A percentile compares a stretch with the other conserved stretches of the same genome.
phyloP scores from a whole-genome alignment of 1,139 yeast genomes.

The Trichomonascaceae sp. region DNA sequence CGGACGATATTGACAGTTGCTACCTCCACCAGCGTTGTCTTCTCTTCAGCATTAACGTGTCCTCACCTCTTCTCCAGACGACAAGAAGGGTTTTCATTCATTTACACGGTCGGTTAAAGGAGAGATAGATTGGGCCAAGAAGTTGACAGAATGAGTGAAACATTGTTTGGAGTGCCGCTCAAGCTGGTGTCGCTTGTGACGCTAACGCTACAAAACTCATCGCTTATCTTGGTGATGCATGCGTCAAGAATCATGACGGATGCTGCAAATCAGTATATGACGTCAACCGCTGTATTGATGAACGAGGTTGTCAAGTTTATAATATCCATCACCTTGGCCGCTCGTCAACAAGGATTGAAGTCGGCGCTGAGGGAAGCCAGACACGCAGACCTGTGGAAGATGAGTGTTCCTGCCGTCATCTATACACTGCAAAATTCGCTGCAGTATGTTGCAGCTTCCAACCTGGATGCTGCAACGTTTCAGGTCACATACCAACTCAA shows the following conservation, averaged over 20 bases:
- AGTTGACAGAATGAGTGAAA: constrained; percentile 1
- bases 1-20: too few species aligned
- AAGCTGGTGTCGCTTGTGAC: constrained; percentile 23
- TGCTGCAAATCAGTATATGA: constrained; percentile 21
- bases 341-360: constrained; percentile 15
- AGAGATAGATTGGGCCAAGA: too few species aligned
- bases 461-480: constrained; percentile 31
- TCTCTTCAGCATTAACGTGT: too few species aligned
- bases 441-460: constrained; percentile 31
- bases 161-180: constrained; percentile 19
- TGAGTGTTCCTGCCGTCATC: constrained; percentile 30
- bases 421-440: constrained; percentile 30
- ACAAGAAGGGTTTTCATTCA: too few species aligned
- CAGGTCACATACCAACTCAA: constrained; percentile 33
- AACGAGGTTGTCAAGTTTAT: constrained; percentile 29
- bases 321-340: constrained; percentile 10
- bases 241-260: constrained; percentile 31
- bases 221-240: constrained; percentile 29
- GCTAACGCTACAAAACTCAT: constrained; percentile 26
- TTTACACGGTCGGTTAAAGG: too few species aligned
- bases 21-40: too few species aligned
- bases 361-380: constrained; percentile 21
- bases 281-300: constrained; percentile 32
- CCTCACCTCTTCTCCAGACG: too few species aligned
- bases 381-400: constrained; percentile 28